phyloP scores from a whole-genome alignment of 345 rosid species.

The Citrus unshiu region DNA sequence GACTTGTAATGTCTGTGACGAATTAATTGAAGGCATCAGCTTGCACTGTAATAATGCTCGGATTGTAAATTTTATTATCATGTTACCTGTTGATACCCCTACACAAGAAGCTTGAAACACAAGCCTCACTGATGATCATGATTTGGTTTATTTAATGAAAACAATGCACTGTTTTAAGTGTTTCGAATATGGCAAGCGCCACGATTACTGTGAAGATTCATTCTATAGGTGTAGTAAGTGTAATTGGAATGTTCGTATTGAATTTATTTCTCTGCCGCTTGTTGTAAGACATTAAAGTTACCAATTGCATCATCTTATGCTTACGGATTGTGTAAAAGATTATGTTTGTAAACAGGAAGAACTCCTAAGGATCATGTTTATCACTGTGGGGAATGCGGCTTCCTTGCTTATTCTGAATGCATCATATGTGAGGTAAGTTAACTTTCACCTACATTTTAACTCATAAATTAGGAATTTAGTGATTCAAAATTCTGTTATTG shows the following conservation, averaged over 20 bases:
- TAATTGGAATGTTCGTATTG: not conserved
- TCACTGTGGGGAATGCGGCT: not conserved
- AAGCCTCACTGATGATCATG: not conserved
- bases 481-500: too few species aligned
- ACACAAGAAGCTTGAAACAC: not conserved
- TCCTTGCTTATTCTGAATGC: not conserved
- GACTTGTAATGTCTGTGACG: not conserved
- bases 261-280: not conserved
- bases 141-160: not conserved
- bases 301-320: not conserved
- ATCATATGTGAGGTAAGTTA: too few species aligned
- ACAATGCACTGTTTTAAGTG: not conserved
- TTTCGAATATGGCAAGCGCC: not conserved
- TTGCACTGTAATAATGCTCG: not conserved
- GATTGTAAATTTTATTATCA: not conserved
- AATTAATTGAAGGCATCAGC: not conserved
- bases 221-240: not conserved
- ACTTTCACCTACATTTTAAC: too few species aligned
- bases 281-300: not conserved
- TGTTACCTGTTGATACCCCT: not conserved
- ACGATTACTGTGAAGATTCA: not conserved
- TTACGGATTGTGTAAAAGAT: not conserved
- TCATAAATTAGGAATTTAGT: too few species aligned
- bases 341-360: not conserved
- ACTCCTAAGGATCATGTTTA: not conserved